Evolutionary conservation across 2,329 filamentous ascomycete genomes (phyloP).

Genomic region (Phialocephala subalpina): DNA sequence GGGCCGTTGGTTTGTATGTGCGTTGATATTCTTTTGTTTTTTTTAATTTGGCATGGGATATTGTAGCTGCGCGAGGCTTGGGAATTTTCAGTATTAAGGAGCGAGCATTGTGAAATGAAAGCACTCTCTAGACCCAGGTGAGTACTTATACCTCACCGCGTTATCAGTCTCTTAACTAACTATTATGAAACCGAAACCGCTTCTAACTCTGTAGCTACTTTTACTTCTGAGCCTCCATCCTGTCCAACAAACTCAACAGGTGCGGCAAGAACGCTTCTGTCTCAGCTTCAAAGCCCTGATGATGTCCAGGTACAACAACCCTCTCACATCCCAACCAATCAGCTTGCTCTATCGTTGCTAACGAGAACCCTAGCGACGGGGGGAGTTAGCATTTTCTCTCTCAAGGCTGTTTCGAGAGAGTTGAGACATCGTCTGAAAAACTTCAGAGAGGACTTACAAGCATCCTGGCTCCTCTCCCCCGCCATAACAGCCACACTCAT

Average conservation of each 20-base stretch:
- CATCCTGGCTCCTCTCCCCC: constrained; percentile 38
- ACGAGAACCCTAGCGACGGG: constrained; percentile 31
- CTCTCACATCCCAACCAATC: constrained; percentile 41
- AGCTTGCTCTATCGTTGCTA: constrained; percentile 40
- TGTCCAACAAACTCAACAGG: constrained; percentile 41
- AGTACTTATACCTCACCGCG: too few relatives aligned
- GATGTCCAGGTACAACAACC: constrained; percentile 42
- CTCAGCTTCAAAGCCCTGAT: constrained; percentile 45
- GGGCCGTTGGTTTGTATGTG: background rate
- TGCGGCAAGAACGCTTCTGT: constrained; percentile 39
- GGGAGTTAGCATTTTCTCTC: too few relatives aligned
- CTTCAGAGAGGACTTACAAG: too few relatives aligned
- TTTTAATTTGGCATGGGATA: background rate
- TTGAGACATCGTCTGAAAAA: too few relatives aligned
- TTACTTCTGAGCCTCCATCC: constrained; percentile 29
- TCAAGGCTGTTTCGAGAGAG: too few relatives aligned
- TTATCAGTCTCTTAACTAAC: too few relatives aligned
- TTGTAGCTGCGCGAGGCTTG: background rate
- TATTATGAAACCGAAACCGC: too few relatives aligned
- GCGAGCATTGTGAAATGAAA: background rate
- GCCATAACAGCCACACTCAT: constrained; percentile 43
- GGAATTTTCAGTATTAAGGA: background rate
- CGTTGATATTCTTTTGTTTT: background rate
- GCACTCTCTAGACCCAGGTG: background rate
- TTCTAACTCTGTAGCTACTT: background rate